A percentile compares a stretch with the other conserved stretches of the same genome.
Conservation (phyloP, 2,329 filamentous ascomycete species). For the Penicillium concentricum region DNA sequence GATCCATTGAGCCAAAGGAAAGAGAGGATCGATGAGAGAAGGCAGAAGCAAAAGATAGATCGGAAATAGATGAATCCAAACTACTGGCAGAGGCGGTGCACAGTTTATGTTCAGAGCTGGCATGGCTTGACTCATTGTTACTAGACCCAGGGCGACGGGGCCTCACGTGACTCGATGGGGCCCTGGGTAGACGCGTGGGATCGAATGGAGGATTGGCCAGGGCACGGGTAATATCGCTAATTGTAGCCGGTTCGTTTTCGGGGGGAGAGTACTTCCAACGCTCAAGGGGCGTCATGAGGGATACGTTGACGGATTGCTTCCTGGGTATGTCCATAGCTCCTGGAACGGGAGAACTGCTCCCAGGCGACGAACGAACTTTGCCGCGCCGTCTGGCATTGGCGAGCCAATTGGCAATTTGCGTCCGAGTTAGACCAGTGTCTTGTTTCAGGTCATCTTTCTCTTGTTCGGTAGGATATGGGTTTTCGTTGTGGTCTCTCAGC, state of each 20-base stretch:
- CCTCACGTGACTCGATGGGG: slow-evolving; percentile 34
- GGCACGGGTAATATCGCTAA: slow-evolving; percentile 64
- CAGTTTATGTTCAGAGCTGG: slow-evolving; percentile 51
- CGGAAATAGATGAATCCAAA: slow-evolving; percentile 55
- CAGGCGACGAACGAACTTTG: slow-evolving; percentile 66
- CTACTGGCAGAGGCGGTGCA: slow-evolving; percentile 55
- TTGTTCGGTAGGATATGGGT: slow-evolving; percentile 85
- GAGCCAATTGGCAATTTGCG: slow-evolving; percentile 88
- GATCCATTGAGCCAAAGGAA: slow-evolving; percentile 57
- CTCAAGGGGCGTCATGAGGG: slow-evolving; percentile 63
- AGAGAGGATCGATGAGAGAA: slow-evolving; percentile 57
- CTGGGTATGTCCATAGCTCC: slow-evolving; percentile 72
- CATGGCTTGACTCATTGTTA: slow-evolving; percentile 52
- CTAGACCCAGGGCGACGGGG: slow-evolving; percentile 44
- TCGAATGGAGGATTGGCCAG: slow-evolving; percentile 47
- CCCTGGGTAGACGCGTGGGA: slow-evolving; percentile 31
- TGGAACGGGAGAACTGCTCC: slow-evolving; percentile 68
- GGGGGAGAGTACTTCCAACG: slow-evolving; percentile 69
- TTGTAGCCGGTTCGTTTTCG: slow-evolving; percentile 66
- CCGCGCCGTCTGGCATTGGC: slow-evolving; percentile 82
- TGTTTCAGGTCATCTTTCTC: slow-evolving; percentile 78
- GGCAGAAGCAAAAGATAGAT: slow-evolving; percentile 55
- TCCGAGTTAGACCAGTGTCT: slow-evolving; percentile 76
- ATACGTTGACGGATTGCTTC: slow-evolving; percentile 51
- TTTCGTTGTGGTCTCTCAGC: slow-evolving; percentile 74